phyloP scores from a whole-genome alignment of 306 rosid genomes.

The Abrus precatorius region DNA sequence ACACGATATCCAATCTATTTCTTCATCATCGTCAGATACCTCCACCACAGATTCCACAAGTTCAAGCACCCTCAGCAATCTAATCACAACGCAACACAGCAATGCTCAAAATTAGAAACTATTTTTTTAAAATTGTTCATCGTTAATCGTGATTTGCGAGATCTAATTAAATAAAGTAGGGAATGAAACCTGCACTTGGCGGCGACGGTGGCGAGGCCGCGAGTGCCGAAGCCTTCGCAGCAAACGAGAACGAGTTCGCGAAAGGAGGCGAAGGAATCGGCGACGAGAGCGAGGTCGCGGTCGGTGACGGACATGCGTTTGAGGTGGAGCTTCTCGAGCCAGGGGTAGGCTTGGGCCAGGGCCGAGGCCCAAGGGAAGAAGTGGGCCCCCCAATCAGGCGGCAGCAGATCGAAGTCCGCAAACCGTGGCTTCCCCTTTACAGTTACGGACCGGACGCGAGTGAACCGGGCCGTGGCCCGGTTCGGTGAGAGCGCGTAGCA shows the following conservation, averaged over 20 bases:
- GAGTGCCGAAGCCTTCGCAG: slow-evolving; percentile 82
- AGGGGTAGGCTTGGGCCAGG: slow-evolving; percentile 77
- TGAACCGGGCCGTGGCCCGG: slow-evolving; percentile 71
- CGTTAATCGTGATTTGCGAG: too few species aligned
- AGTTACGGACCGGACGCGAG: slow-evolving; percentile 61
- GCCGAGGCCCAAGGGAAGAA: slow-evolving; percentile 74
- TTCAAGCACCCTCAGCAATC: slow-evolving; percentile 83
- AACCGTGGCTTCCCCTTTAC: slow-evolving; percentile 91
- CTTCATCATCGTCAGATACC: slow-evolving; percentile 67
- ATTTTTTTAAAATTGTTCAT: too few species aligned
- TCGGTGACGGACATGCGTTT: slow-evolving; percentile 83
- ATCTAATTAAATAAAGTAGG: too few species aligned
- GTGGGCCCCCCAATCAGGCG: slow-evolving; percentile 82
- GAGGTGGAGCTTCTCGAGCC: slow-evolving; percentile 80
- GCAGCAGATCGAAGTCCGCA: slow-evolving; percentile 92
- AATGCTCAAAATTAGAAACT: slow-evolving; percentile 24
- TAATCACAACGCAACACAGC: slow-evolving; percentile 48
- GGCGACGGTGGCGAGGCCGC: slow-evolving; percentile 73
- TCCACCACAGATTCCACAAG: slow-evolving; percentile 78
- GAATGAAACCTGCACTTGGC: slow-evolving; percentile 62
- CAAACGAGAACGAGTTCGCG: slow-evolving; percentile 82
- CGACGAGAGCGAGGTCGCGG: slow-evolving; percentile 64
- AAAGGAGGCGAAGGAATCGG: slow-evolving; percentile 64
- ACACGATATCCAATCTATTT: slow-evolving; percentile 78
- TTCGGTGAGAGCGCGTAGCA: slow-evolving; percentile 80